Base-by-base conservation (phyloP, 2,329 filamentous ascomycete species). In the Penicillium sp. region DNA sequence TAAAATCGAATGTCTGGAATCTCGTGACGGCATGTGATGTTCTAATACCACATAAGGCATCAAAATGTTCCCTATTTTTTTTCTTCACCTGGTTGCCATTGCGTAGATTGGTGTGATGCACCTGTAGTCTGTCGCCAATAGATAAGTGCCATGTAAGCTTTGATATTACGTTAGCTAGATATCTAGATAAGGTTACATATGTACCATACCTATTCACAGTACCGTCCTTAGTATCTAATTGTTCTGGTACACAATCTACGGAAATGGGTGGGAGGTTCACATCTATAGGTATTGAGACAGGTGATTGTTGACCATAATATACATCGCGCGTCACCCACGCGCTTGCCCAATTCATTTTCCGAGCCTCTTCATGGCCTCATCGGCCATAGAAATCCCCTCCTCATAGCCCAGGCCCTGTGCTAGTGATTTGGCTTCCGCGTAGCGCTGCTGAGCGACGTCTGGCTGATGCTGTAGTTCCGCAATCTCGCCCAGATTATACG, bases 401-500 rank as follows among this genome's bases (percentile, higher is more conserved):
- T 69, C 63, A 55, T 71, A 76, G 6, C 68, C 78, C 38, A 85
- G 70, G 3, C 75, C 76, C 61, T 79, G 78, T 2, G 82, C 78
- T 38, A 94, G 74, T 20, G 82, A 82, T 55, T 86, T 83, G 10
- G 90, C 89, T 72, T 96, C 85, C 55, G 83, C 78, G 71, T 90
- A 96, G 70, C 84, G 85, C 67, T 81, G 82, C 68, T 83, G 83
- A 1, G 94, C 92, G 65, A 90, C 83, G 4, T 79, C 79, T 1
- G 81, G 69, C 67, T 90, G 84, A 1, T 89, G 88, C 60, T 88
- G 78, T 84, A 95, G 88, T 65, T 90, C 87, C 0, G 90, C 89
- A 66, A 97, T 88, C 68, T 96, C 90, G 25, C 88, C 94, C 55
- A 96, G 84, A 72, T 96, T 96, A 75, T 91, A 90, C n/a, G 90